Base-by-base conservation (phyloP, 306 rosid species). In the Vigna radiata region DNA sequence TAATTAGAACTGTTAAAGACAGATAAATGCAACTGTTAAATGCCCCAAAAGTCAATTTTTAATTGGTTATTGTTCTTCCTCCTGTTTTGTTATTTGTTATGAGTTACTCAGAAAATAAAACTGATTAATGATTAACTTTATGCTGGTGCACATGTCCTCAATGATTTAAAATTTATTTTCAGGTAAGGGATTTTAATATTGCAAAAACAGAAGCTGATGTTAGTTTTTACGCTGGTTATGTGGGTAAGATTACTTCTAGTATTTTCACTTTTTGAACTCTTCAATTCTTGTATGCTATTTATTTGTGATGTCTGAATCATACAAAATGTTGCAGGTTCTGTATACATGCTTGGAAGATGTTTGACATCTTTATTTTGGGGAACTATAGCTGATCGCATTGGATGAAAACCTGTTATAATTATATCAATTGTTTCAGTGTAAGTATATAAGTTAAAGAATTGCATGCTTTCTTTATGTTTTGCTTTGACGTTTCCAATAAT, bases 181-280 rank as follows among this genome's bases (percentile, higher is more conserved):
- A 91, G 97, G 77, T 93, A 44, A 87, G 90, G 63, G 97, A 94
- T 83, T 91, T 94, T 37, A 75, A 90, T 44, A 84, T 94, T 77
- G 97, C 98, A 37, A 63, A 88, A 79, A 78, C 83, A 29, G 96
- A 91, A 6, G 94, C 85, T 75, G 98, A 94, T 87, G 84, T 90
- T 59, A 85, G 96, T 67, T 84, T 21, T 74, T 94, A 94, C 83
- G 96, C 96, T 23, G 97, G 97, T 27, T 91, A 83, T 79, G 80
- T 94, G 74, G 98, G 98, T 91, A 69, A 77, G 91, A 15, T 53
- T 31, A 15, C 46, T 55, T 41, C 31, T 44, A 41, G 2, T 29
- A 37, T 66, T 81, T 64, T 36, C 27, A 31, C 64, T 66, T 68
- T 49, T 10, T 18, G 10, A 64, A 21, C 31, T 12, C 63, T 8